Evolutionary conservation across 225 moss, liverwort and hornwort genomes (phyloP).

Genomic region (Pseudoscleropodium purum): DNA sequence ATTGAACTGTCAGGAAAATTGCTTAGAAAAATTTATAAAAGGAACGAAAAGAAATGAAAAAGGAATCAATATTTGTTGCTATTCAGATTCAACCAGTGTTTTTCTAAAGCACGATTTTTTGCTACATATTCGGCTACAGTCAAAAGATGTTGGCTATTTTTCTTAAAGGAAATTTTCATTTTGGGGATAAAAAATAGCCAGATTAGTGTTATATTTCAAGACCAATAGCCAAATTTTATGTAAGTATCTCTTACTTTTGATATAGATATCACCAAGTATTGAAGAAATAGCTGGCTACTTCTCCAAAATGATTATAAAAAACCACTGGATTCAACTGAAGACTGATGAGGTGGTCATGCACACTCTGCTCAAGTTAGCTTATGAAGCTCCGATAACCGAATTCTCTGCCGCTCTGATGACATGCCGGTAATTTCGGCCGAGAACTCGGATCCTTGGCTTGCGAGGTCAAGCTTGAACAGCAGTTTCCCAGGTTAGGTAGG

Average conservation of each 20-base stretch:
- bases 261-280: neutral
- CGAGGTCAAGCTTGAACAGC: neutral
- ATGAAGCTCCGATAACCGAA: neutral
- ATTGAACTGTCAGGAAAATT: neutral
- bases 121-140: too few species aligned
- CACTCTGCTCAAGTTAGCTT: neutral
- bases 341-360: neutral
- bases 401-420: neutral
- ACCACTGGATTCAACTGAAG: neutral
- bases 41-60: neutral
- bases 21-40: neutral
- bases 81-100: neutral
- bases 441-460: neutral
- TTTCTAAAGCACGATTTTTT: neutral
- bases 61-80: neutral
- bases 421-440: neutral
- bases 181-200: too few species aligned
- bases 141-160: too few species aligned
- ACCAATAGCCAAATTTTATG: neutral
- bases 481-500: neutral
- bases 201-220: neutral
- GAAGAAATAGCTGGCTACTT: neutral
- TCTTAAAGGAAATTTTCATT: neutral
- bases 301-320: neutral
- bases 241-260: neutral